phyloP scores from a whole-genome alignment of 192 early-diverging fungal genomes.

The Coemansia erecta region DNA sequence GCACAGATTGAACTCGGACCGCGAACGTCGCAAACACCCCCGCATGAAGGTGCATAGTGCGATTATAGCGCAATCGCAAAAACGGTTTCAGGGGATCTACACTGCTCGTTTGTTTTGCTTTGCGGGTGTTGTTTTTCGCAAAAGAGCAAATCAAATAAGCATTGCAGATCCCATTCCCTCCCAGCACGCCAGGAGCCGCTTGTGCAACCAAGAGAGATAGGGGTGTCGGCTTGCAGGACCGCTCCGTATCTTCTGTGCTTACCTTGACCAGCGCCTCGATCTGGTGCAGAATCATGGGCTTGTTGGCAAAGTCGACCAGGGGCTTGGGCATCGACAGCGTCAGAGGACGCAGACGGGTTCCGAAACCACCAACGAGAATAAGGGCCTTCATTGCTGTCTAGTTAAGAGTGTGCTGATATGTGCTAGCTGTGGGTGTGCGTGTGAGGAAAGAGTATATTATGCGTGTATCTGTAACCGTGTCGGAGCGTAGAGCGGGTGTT shows the following conservation, averaged over 20 bases:
- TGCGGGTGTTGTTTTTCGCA: neutral
- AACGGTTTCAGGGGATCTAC: constrained; percentile 11
- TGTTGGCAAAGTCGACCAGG: constrained; percentile 99
- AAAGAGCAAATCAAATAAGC: constrained; percentile 4
- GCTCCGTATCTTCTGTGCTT: constrained; percentile 9
- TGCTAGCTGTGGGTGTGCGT: neutral
- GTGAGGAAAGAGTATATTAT: neutral
- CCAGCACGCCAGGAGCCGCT: neutral
- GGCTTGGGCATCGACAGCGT: constrained; percentile 97
- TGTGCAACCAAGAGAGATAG: no score
- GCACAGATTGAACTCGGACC: no score
- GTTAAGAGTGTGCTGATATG: constrained; percentile 4
- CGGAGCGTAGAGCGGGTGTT: neutral
- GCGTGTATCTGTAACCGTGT: constrained; percentile 1
- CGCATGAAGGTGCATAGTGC: no score
- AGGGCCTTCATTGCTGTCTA: constrained; percentile 71
- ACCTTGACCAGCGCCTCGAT: constrained; percentile 97
- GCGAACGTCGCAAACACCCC: no score
- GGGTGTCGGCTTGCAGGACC: neutral
- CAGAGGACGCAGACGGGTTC: constrained; percentile 95
- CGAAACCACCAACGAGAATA: constrained; percentile 90
- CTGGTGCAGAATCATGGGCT: constrained; percentile 98
- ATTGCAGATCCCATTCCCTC: constrained; percentile 9
- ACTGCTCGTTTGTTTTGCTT: constrained; percentile 5
- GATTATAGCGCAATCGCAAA: constrained; percentile 1